A percentile compares a stretch with the other conserved stretches of the same genome.
Conservation (phyloP, 805 yeast genomes). For the Ogataea populi-albae region DNA sequence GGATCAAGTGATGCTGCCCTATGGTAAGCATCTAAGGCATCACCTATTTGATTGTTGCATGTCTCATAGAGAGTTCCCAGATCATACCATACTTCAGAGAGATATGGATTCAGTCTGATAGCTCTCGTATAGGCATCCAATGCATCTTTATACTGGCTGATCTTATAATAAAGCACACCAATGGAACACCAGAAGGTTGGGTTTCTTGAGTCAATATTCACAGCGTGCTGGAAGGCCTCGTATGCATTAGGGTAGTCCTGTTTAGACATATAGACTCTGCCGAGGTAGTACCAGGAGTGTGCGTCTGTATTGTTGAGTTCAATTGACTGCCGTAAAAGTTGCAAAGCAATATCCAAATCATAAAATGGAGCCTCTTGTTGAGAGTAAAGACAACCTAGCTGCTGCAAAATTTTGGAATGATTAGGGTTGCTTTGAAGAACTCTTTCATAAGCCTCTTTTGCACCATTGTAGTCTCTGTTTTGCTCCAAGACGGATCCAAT, state of each 20-base stretch:
- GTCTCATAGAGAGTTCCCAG: constrained; percentile 95
- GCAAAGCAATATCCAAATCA: constrained; percentile 80
- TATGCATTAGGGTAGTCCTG: constrained; percentile 95
- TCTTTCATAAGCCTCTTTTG: constrained; percentile 92
- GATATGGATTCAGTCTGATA: constrained; percentile 90
- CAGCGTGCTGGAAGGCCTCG: constrained; percentile 98
- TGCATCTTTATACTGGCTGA: constrained; percentile 94
- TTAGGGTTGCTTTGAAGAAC: constrained; percentile 86
- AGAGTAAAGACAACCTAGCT: constrained; percentile 91
- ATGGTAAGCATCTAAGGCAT: constrained; percentile 94
- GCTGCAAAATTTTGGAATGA: constrained; percentile 95
- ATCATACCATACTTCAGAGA: constrained; percentile 98
- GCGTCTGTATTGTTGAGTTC: constrained; percentile 91
- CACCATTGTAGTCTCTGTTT: constrained; percentile 86
- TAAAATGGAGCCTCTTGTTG: constrained; percentile 66
- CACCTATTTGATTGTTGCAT: constrained; percentile 91
- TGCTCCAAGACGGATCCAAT: constrained; percentile 94
- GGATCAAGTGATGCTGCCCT: constrained; percentile 97
- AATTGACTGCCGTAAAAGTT: constrained; percentile 78
- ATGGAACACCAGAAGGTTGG: constrained; percentile 98
- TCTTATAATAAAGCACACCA: constrained; percentile 95
- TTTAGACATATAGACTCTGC: constrained; percentile 95
- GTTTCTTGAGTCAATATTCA: constrained; percentile 91
- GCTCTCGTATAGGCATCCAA: constrained; percentile 97
- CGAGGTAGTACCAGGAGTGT: constrained; percentile 95